These are phyloP conservation scores for Naumovozyma dairenensis DNA, from an alignment of 805 yeast species.

Conservation along the genomic window DNA sequence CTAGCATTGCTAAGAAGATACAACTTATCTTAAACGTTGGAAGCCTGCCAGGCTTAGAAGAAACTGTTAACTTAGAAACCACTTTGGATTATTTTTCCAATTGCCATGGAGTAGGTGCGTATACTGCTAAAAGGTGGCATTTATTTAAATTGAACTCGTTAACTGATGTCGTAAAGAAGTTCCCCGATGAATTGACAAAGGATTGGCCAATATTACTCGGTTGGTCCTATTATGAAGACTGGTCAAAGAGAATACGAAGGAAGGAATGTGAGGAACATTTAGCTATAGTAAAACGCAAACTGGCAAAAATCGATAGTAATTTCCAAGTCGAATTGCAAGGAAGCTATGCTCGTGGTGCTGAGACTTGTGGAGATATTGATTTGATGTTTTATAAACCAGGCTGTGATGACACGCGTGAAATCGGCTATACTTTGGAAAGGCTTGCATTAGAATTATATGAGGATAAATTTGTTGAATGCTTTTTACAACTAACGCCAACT, in stretches of 20 bases:
- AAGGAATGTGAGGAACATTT: conserved; percentile 20
- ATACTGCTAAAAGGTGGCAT: conserved; percentile 21
- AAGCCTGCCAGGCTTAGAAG: conserved; percentile 16
- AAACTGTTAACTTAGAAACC: conserved; percentile 8
- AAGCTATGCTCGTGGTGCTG: conserved; percentile 21
- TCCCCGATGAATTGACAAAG: conserved; percentile 10
- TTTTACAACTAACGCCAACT: conserved; percentile 14
- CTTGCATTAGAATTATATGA: conserved; percentile 11
- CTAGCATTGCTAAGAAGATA: conserved; percentile 26
- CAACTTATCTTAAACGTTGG: conserved; percentile 20
- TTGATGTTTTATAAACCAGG: conserved; percentile 20
- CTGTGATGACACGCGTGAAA: conserved; percentile 17
- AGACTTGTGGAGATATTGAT: conserved; percentile 26
- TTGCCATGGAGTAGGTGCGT: conserved; percentile 25
- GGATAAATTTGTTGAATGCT: conserved; percentile 19
- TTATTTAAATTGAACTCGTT: conserved; percentile 13
- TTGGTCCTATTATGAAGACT: conserved; percentile 27
- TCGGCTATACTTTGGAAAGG: conserved; percentile 15
- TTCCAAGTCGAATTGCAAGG: conserved; percentile 23
- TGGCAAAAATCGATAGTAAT: conserved; percentile 12
- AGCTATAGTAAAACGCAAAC: conserved; percentile 9
- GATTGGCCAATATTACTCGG: conserved; percentile 27
- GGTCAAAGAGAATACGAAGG: conserved; percentile 19
- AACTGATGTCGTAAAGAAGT: conserved; percentile 11
- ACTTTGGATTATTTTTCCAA: conserved; percentile 18